phyloP scores from a whole-genome alignment of 441 rosid species.

The Adansonia rubrostipa region DNA sequence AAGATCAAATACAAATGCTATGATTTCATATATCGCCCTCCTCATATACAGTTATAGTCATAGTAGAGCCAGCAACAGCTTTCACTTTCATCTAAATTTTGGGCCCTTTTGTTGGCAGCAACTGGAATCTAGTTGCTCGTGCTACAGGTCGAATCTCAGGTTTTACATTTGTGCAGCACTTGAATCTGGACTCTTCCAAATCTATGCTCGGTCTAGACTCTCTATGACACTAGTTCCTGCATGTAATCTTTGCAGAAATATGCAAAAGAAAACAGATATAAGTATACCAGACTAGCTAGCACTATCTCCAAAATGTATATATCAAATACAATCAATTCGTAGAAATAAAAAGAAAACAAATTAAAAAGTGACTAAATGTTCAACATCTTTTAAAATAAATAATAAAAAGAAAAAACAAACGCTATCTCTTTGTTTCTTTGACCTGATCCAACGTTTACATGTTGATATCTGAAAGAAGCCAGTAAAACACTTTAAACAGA shows the following conservation, averaged over 20 bases:
- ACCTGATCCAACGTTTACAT: constrained; percentile 30
- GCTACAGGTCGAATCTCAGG: too few species aligned
- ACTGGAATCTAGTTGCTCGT: background rate
- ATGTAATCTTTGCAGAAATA: background rate
- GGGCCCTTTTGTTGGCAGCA: background rate
- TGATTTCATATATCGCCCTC: background rate
- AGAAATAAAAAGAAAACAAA: constrained; percentile 1
- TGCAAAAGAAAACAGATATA: background rate
- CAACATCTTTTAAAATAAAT: constrained; percentile 32
- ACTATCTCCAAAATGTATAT: background rate
- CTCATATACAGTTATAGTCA: background rate
- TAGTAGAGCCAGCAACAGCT: background rate
- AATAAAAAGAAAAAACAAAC: constrained; percentile 22
- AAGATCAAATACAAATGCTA: background rate
- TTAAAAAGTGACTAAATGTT: constrained; percentile 28
- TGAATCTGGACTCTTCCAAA: too few species aligned
- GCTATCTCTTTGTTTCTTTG: constrained; percentile 9
- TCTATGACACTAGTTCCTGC: background rate
- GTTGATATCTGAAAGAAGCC: constrained; percentile 31
- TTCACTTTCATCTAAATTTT: constrained; percentile 7
- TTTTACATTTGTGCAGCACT: too few species aligned
- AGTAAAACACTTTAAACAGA: constrained; percentile 36
- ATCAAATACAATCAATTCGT: background rate
- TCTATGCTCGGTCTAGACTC: too few species aligned
- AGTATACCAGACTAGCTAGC: background rate